Percentiles rank a stretch among this genome's conserved stretches.
phyloP scores from a whole-genome alignment of 352 stramenopile genomes.

The Globisporangium ultimum region DNA sequence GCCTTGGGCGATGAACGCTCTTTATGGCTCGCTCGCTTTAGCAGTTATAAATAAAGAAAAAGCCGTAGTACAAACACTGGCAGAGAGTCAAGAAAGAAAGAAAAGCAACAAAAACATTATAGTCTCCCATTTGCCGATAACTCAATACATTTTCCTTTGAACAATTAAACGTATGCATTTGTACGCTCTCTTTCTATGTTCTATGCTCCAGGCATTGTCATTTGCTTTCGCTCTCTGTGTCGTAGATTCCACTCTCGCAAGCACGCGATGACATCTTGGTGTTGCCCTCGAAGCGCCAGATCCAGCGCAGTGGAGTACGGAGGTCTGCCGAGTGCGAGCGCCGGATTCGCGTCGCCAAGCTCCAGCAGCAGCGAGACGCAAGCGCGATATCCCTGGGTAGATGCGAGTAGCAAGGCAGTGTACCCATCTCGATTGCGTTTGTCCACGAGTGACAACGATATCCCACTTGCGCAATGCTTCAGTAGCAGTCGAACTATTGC shows the following conservation, averaged over 20 bases:
- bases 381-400: conserved; percentile 3
- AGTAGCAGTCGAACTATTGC: conserved; percentile 5
- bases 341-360: conserved; percentile 7
- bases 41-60: background rate
- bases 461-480: background rate
- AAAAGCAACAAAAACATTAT: no score
- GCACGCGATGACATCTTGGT: conserved; percentile 9
- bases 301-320: conserved; percentile 17
- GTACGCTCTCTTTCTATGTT: no score
- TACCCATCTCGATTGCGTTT: conserved; percentile 12
- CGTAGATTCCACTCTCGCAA: conserved; percentile 1
- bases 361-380: conserved; percentile 13
- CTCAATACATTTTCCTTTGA: background rate
- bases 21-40: no score
- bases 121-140: background rate
- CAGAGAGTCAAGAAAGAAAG: background rate
- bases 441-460: background rate
- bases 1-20: no score
- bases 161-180: no score
- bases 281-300: conserved; percentile 13
- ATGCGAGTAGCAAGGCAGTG: conserved; percentile 14
- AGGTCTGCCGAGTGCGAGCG: conserved; percentile 4
- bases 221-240: background rate
- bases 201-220: background rate
- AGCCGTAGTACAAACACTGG: background rate